Conservation (phyloP, 2,329 filamentous ascomycete genomes). For the Sporothrix luriei region DNA sequence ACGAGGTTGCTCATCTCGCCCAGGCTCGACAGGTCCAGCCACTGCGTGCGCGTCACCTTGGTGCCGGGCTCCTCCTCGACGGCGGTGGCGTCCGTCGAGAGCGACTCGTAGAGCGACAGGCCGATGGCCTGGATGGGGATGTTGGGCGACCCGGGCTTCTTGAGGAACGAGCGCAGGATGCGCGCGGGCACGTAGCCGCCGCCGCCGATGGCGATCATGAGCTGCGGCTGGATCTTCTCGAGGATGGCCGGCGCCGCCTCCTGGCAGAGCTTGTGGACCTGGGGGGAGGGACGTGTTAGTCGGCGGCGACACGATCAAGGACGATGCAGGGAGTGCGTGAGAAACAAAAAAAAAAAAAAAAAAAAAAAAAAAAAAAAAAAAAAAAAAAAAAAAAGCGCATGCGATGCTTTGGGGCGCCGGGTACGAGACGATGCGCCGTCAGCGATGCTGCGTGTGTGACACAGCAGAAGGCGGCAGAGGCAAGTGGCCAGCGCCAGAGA, state of each 20-base stretch:
- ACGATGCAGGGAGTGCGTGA: not conserved
- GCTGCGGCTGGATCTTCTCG: conserved; percentile 82
- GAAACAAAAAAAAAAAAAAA: not conserved
- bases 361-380: too few relatives aligned
- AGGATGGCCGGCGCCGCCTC: conserved; percentile 79
- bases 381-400: not conserved
- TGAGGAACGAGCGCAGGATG: conserved; percentile 96
- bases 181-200: conserved; percentile 96
- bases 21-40: conserved; percentile 86
- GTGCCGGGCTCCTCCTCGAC: conserved; percentile 79
- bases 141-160: conserved; percentile 81
- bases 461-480: not conserved
- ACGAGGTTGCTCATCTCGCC: conserved; percentile 84
- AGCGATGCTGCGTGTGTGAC: not conserved
- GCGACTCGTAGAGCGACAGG: conserved; percentile 91
- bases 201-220: conserved; percentile 98
- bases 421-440: not conserved
- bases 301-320: not conserved
- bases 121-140: conserved; percentile 99
- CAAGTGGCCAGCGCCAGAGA: not conserved
- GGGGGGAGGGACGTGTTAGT: conserved; percentile 31
- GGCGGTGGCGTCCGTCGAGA: conserved; percentile 56
- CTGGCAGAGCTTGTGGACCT: conserved; percentile 98
- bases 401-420: not conserved
- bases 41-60: conserved; percentile 96